phyloP scores from a whole-genome alignment of 2,329 filamentous ascomycete species.

The Paracamarosporium sp. region DNA sequence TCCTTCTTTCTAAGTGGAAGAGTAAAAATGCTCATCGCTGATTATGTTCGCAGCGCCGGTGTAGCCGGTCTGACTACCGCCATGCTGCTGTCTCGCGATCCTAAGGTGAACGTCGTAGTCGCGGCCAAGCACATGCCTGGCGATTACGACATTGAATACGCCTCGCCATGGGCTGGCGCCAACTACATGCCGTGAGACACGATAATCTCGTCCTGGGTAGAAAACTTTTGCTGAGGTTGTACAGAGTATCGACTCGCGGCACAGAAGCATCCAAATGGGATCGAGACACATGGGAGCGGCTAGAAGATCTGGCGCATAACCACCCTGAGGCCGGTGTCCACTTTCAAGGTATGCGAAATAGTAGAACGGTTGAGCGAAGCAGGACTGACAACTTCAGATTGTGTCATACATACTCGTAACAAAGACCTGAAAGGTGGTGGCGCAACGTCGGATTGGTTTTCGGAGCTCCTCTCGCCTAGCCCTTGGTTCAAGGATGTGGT shows the following conservation, averaged over 20 bases:
- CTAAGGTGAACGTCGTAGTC: conserved; percentile 71
- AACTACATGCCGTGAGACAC: conserved; percentile 60
- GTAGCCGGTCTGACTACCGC: conserved; percentile 72
- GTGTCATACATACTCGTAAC: conserved; percentile 64
- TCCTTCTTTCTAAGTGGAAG: too few relatives aligned
- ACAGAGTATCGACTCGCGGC: conserved; percentile 54
- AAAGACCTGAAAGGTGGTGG: conserved; percentile 68
- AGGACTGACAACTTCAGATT: too few relatives aligned
- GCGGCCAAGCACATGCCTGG: conserved; percentile 90
- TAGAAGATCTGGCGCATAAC: conserved; percentile 55
- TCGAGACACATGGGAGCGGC: conserved; percentile 50
- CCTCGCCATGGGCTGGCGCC: conserved; percentile 88
- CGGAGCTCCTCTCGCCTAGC: conserved; percentile 67
- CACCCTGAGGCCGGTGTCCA: conserved; percentile 80
- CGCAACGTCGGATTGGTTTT: conserved; percentile 63
- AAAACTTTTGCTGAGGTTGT: too few relatives aligned
- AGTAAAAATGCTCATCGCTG: too few relatives aligned
- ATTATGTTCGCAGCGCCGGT: conserved; percentile 66
- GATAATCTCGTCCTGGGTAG: too few relatives aligned
- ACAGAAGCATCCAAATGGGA: conserved; percentile 45
- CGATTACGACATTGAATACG: conserved; percentile 90
- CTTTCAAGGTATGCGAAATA: conserved; percentile 63
- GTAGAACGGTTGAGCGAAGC: too few relatives aligned
- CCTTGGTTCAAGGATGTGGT: conserved; percentile 77
- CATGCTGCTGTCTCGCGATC: conserved; percentile 61